Evolutionary conservation across 495 filamentous ascomycete genomes (phyloP).

Genomic region (Extremus antarcticus): DNA sequence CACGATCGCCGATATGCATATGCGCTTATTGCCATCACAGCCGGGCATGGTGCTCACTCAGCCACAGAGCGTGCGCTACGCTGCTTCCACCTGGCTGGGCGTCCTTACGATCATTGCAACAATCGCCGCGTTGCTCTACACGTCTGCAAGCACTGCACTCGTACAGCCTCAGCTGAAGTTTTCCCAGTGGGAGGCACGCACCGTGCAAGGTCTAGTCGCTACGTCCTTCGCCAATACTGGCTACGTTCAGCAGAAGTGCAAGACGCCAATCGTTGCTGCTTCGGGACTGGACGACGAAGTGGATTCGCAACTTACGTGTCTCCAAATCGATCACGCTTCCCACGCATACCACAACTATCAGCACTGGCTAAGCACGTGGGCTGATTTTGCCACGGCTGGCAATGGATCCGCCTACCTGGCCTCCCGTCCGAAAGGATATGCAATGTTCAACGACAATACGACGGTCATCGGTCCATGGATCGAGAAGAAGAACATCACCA

Average conservation of each 20-base stretch:
- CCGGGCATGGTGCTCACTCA: slow-evolving; percentile 58
- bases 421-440: slow-evolving; percentile 41
- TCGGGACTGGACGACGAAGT: slow-evolving; percentile 25
- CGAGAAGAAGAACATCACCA: slow-evolving; percentile 35
- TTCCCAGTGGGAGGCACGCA: slow-evolving; percentile 33
- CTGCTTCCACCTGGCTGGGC: slow-evolving; percentile 49
- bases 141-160: slow-evolving; percentile 56
- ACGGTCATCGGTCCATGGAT: slow-evolving; percentile 54
- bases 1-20: slow-evolving; percentile 55
- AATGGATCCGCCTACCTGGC: slow-evolving; percentile 32
- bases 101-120: slow-evolving; percentile 46
- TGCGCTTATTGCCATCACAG: slow-evolving; percentile 47
- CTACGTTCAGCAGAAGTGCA: slow-evolving; percentile 43
- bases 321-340: slow-evolving; percentile 52
- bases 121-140: slow-evolving; percentile 56
- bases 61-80: slow-evolving; percentile 49
- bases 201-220: slow-evolving; percentile 45
- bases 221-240: slow-evolving; percentile 46
- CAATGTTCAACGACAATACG: slow-evolving; percentile 53
- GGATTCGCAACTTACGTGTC: slow-evolving; percentile 39
- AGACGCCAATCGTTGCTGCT: slow-evolving; percentile 42
- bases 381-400: slow-evolving; percentile 26
- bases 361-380: slow-evolving; percentile 41
- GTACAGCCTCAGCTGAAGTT: slow-evolving; percentile 55
- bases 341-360: slow-evolving; percentile 47